Base-by-base conservation (phyloP, 768 basidiomycete genomes). In the Chiua virens region DNA sequence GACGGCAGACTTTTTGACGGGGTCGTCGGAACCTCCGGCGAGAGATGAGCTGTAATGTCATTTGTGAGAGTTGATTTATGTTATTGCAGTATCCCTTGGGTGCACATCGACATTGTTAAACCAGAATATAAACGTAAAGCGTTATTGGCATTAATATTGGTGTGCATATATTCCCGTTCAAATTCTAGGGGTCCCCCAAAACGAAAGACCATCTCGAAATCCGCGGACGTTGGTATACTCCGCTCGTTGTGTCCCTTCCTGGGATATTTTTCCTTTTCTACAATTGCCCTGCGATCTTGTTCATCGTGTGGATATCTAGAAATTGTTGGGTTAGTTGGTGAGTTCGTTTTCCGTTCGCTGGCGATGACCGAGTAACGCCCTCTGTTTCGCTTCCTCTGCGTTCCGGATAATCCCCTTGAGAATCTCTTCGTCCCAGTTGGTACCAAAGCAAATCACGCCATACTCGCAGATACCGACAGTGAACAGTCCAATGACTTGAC, bases 401-500 rank as follows among this genome's bases (percentile, higher is more conserved):
- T 75, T 75, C 28, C 76, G 63, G 32, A 57, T 52, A 2, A 75
- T 63, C 0, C 77, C 76, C 45, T 69, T 73, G 47, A 58, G 58
- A 15, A 80, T 59, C 53, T 80, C 79, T 23, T 66, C 61, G 22
- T 79, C 72, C 78, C 78, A 80, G 47, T 79, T 58, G 13, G 79
- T 80, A 1, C 74, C 74, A 17, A 77, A 65, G 71, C 79, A 79
- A 8, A 89, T 82, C 9, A 82, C 81, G 6, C 60, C 67, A 50
- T 87, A 87, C 67, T 88, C 87, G 20, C 82, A 77, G 14, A 85
- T 55, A 1, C 85, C 87, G n/a, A 89, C 85, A 3, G 81, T 74
- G 59, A 87, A 86, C 6, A 91, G 70, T 0, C 82, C 88, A 21
- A 88, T 72, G 27, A 87, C 86, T 65, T 89, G 88, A 21, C 87